Percentiles rank a stretch among this genome's conserved stretches.
Conservation (phyloP, 768 basidiomycete species). For the Auricularia cornea region DNA sequence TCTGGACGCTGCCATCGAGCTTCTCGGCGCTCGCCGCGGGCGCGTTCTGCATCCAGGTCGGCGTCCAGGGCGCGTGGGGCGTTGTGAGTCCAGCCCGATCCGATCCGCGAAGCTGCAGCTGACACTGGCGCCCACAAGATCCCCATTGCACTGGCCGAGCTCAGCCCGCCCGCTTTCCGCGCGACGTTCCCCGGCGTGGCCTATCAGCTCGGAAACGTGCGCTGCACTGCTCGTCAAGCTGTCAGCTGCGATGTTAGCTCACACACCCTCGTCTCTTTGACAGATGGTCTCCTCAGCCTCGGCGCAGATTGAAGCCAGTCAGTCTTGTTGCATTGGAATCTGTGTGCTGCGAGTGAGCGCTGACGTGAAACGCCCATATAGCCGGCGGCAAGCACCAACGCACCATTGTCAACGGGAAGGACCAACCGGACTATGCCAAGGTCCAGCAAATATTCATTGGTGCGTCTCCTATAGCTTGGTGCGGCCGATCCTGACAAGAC, state of each 20-base stretch:
- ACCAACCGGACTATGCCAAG: constrained; percentile 58
- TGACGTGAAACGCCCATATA: neutral
- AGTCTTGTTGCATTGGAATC: neutral
- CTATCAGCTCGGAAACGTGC: constrained; percentile 28
- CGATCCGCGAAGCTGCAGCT: too few species aligned
- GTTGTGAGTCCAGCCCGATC: constrained; percentile 64
- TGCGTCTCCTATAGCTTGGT: too few species aligned
- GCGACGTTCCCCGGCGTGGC: constrained; percentile 30
- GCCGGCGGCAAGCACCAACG: neutral
- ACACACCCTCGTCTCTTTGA: neutral
- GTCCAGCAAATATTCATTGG: constrained; percentile 81
- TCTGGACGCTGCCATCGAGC: constrained; percentile 73
- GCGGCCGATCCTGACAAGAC: too few species aligned
- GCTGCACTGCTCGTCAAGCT: neutral
- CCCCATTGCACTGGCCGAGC: constrained; percentile 32
- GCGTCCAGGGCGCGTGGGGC: constrained; percentile 88
- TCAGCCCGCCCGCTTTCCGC: constrained; percentile 35
- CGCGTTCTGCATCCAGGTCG: constrained; percentile 81
- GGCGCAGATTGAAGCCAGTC: constrained; percentile 30
- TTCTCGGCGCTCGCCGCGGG: constrained; percentile 70
- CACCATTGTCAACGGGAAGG: constrained; percentile 13
- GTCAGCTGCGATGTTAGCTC: neutral
- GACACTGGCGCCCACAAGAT: neutral
- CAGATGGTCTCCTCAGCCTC: constrained; percentile 31
- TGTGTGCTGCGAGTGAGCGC: neutral